A percentile compares a stretch with the other conserved stretches of the same genome.
phyloP scores from a whole-genome alignment of 2,329 filamentous ascomycete species.

The Mycogone perniciosa region DNA sequence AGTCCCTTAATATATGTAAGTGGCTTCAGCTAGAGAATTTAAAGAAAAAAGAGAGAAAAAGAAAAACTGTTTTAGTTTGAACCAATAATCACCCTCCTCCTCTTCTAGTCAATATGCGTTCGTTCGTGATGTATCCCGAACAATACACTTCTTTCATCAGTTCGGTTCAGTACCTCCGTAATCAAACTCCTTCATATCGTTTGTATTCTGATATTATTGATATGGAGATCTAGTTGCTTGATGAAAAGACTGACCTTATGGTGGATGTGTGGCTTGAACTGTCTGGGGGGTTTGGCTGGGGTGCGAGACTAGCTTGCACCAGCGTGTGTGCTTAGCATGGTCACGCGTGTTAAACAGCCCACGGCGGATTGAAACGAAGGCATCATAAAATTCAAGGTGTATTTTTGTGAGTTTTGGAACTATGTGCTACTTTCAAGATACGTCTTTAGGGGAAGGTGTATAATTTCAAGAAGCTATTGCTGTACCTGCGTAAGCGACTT shows the following conservation, averaged over 20 bases:
- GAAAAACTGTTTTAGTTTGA: no score
- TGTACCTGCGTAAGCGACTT: constrained; percentile 31
- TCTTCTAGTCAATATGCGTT: no score
- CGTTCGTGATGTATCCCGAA: no score
- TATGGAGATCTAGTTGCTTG: constrained; percentile 56
- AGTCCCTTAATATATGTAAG: no score
- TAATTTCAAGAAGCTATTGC: constrained; percentile 68
- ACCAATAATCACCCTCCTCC: no score
- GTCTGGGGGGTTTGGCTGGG: constrained; percentile 68
- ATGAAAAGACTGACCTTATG: constrained; percentile 69
- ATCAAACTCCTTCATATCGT: no score
- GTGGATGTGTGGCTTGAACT: constrained; percentile 88
- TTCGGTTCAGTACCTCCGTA: no score
- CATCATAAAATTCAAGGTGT: constrained; percentile 68
- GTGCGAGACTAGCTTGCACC: constrained; percentile 81
- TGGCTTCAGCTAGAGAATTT: no score
- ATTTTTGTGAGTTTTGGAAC: rapidly evolving
- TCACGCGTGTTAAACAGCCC: constrained; percentile 87
- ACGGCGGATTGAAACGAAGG: constrained; percentile 79
- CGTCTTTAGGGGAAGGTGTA: constrained; percentile 25
- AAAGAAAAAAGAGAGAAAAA: no score
- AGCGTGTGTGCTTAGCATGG: constrained; percentile 73
- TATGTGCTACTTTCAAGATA: neutral
- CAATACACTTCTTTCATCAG: no score
- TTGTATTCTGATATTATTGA: no score